Conservation (phyloP, 352 stramenopile genomes). For the Globisporangium mamillatum region DNA sequence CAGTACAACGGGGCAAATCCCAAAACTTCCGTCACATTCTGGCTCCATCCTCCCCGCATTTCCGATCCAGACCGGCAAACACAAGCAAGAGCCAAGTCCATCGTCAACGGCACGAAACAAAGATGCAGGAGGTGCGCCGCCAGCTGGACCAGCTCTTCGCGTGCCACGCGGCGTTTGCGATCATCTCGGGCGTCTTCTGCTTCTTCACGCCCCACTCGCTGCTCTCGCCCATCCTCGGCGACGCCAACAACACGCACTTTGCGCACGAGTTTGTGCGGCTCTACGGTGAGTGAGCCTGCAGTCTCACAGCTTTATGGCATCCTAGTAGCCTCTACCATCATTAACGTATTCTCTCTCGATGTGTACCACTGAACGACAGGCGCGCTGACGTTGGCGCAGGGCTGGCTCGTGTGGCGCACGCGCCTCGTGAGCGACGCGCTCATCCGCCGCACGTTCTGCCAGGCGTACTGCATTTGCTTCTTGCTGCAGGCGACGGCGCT, state of each 20-base stretch:
- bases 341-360: not conserved
- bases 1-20: not conserved
- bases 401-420: slow-evolving; percentile 85
- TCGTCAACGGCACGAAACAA: not conserved
- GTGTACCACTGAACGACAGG: slow-evolving; percentile 23
- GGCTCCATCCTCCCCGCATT: slow-evolving; percentile 1
- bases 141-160: slow-evolving; percentile 84
- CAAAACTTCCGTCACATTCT: slow-evolving; percentile 11
- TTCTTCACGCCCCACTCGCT: slow-evolving; percentile 82
- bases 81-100: not conserved
- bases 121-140: slow-evolving; percentile 59
- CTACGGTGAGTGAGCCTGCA: slow-evolving; percentile 44
- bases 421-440: slow-evolving; percentile 83
- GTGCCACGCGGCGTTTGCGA: slow-evolving; percentile 67
- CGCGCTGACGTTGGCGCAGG: slow-evolving; percentile 76
- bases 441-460: slow-evolving; percentile 83
- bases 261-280: slow-evolving; percentile 86
- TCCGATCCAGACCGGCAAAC: not conserved
- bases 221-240: slow-evolving; percentile 71
- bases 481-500: slow-evolving; percentile 69
- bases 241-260: slow-evolving; percentile 76
- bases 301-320: not conserved
- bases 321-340: no score
- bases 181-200: slow-evolving; percentile 59
- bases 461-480: slow-evolving; percentile 88